These are phyloP conservation scores for Senna tora DNA, from an alignment of 306 rosid genomes.

Conservation along the genomic window DNA sequence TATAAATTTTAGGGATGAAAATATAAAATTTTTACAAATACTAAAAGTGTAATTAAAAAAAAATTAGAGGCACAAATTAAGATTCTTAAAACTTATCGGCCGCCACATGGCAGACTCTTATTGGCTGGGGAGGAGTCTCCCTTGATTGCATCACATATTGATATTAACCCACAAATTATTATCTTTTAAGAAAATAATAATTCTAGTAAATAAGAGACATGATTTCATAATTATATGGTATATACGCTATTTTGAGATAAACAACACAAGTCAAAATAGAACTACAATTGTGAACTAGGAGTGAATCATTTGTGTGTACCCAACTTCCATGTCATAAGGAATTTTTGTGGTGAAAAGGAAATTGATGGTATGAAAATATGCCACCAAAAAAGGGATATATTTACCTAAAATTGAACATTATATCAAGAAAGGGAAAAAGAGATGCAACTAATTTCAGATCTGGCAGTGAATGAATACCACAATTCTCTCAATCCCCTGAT, in stretches of 20 bases:
- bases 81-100: too few relatives aligned
- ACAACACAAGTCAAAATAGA: not conserved
- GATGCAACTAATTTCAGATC: conserved; percentile 1
- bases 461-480: not conserved
- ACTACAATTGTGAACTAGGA: not conserved
- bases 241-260: not conserved
- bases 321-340: not conserved
- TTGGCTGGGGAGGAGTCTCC: too few relatives aligned
- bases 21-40: too few relatives aligned
- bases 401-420: not conserved
- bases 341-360: not conserved
- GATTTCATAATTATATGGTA: too few relatives aligned
- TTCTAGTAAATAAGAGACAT: not conserved
- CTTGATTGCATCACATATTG: too few relatives aligned
- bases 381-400: not conserved
- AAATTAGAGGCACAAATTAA: too few relatives aligned
- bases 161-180: too few relatives aligned
- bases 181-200: not conserved
- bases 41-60: too few relatives aligned
- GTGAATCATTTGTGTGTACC: not conserved
- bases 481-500: not conserved
- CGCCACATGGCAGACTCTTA: too few relatives aligned
- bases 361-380: not conserved
- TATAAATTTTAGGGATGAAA: too few relatives aligned
- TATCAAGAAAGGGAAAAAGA: not conserved